These are phyloP conservation scores for Fusarium sp. DNA, from an alignment of 2,329 filamentous ascomycete species.

Conservation along the genomic window DNA sequence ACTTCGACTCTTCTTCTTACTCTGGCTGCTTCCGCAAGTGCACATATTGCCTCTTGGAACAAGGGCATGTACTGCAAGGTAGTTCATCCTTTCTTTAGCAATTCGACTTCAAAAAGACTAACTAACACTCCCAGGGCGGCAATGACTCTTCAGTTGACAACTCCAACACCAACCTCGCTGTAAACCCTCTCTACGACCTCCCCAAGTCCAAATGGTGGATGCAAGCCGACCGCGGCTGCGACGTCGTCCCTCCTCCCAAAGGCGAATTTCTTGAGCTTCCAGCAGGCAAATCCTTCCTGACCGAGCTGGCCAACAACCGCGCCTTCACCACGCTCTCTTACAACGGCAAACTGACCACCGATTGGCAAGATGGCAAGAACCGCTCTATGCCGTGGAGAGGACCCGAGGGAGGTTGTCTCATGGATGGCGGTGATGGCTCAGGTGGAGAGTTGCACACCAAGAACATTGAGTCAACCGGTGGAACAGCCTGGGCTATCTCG, in stretches of 20 bases:
- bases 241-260: conserved; percentile 53
- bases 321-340: conserved; percentile 63
- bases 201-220: conserved; percentile 64
- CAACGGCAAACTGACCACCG: conserved; percentile 53
- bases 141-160: conserved; percentile 53
- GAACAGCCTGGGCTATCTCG: conserved; percentile 65
- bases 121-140: conserved; percentile 45
- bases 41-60: conserved; percentile 49
- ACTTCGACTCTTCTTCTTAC: conserved; percentile 40
- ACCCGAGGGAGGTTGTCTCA: conserved; percentile 49
- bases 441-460: conserved; percentile 63
- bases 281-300: conserved; percentile 62
- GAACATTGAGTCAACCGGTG: conserved; percentile 59
- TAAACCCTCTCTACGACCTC: conserved; percentile 63
- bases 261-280: conserved; percentile 59
- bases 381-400: conserved; percentile 62
- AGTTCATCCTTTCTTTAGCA: background rate
- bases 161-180: conserved; percentile 59
- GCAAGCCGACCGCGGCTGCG: conserved; percentile 63
- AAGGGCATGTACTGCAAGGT: conserved; percentile 50
- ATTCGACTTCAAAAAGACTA: fast-evolving
- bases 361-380: conserved; percentile 63
- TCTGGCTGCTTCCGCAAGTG: conserved; percentile 40
- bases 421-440: conserved; percentile 51
- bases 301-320: conserved; percentile 65